Conservation (phyloP, 805 yeast species). For the Clavispora fructus region DNA sequence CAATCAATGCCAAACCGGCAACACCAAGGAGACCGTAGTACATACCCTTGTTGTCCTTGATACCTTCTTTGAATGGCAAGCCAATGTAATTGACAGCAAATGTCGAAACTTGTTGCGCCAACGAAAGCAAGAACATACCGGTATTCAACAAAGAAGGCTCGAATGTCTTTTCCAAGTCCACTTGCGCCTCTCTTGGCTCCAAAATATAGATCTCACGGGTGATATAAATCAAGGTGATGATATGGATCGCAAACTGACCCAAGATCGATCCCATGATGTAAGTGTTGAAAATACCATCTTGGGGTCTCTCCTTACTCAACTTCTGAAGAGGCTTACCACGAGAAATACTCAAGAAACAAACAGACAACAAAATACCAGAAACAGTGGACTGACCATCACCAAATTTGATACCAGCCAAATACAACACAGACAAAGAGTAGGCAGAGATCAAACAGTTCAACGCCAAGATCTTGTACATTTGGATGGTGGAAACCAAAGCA, state of each 20-base stretch:
- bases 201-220: slow-evolving; percentile 76
- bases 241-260: slow-evolving; percentile 94
- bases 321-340: slow-evolving; percentile 88
- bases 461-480: slow-evolving; percentile 97
- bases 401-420: slow-evolving; percentile 94
- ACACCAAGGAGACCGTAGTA: slow-evolving; percentile 92
- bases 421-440: slow-evolving; percentile 88
- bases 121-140: slow-evolving; percentile 88
- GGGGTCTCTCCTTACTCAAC: slow-evolving; percentile 91
- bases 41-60: slow-evolving; percentile 91
- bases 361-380: slow-evolving; percentile 86
- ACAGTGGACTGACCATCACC: slow-evolving; percentile 98
- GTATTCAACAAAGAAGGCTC: slow-evolving; percentile 89
- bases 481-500: slow-evolving; percentile 94
- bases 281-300: slow-evolving; percentile 90
- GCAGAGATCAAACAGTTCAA: slow-evolving; percentile 96
- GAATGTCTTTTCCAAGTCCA: slow-evolving; percentile 86
- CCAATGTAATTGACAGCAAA: slow-evolving; percentile 98
- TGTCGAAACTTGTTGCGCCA: slow-evolving; percentile 95
- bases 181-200: slow-evolving; percentile 89
- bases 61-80: slow-evolving; percentile 89
- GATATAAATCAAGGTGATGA: slow-evolving; percentile 73
- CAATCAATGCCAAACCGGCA: slow-evolving; percentile 79
- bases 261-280: slow-evolving; percentile 97
- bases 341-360: slow-evolving; percentile 92